Evolutionary conservation across 2,329 filamentous ascomycete species (phyloP).

Genomic region (Diaporthe aspalathi): DNA sequence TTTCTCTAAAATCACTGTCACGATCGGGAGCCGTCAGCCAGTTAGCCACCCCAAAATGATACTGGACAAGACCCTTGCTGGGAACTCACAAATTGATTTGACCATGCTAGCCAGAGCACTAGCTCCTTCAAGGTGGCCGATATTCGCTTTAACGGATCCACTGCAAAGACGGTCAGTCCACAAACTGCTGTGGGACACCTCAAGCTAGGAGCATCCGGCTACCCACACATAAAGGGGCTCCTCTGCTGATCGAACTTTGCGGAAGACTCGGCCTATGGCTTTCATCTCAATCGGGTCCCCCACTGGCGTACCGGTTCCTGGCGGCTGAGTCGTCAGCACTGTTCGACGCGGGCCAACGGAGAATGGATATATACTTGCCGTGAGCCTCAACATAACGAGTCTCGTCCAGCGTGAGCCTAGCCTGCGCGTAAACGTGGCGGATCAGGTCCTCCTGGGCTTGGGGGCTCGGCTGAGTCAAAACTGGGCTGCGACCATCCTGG

Average conservation of each 20-base stretch:
- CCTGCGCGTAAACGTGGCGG: conserved; percentile 43
- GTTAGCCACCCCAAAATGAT: not conserved
- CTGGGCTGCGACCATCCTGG: conserved; percentile 53
- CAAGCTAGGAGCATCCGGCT: not conserved
- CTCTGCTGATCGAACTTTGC: conserved; percentile 23
- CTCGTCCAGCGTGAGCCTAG: conserved; percentile 24
- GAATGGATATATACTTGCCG: conserved; percentile 28
- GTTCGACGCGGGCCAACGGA: not conserved
- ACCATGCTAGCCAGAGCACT: conserved; percentile 41
- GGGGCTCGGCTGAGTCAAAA: conserved; percentile 53
- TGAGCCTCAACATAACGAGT: conserved; percentile 44
- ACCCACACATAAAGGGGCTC: conserved; percentile 39
- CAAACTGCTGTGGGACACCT: not conserved
- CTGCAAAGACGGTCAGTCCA: conserved; percentile 1
- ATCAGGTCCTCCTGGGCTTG: conserved; percentile 48
- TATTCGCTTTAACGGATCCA: conserved; percentile 42
- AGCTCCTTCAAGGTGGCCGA: conserved; percentile 42
- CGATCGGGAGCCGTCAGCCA: not conserved
- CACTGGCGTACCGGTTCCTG: conserved; percentile 37
- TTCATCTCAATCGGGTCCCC: conserved; percentile 38
- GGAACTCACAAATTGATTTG: conserved; percentile 38
- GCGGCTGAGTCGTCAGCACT: not conserved
- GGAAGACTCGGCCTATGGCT: conserved; percentile 37
- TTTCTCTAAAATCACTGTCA: conserved; percentile 37
- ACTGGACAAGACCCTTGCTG: not conserved